Base-by-base conservation (phyloP, 371 early-diverging fungal species). In the Haplosporangium sp. region DNA sequence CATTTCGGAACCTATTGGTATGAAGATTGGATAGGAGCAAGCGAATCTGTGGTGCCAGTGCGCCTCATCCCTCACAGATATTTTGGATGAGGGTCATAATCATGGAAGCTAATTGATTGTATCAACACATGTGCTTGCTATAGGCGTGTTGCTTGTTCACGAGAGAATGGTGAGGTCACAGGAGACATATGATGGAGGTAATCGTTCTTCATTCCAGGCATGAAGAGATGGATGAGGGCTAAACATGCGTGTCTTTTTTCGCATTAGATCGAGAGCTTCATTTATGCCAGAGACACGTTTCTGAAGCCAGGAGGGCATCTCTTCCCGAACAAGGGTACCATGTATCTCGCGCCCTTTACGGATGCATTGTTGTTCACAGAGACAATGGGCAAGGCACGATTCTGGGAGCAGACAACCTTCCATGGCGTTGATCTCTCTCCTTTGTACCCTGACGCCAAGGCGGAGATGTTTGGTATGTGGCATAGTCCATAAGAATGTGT, bases 361-460 rank as follows among this genome's bases (percentile, higher is more conserved):
- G 95, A 94, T 65, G 89, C 91, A 0, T 86, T 86, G 1, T 81
- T 97, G 50, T 97, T 94, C 92, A 93, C 89, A 20, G 96, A 97
- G 73, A 97, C 98, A 0, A 96, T 96, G 90, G 86, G 90, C 6
- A 97, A 97, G 85, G 93, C 92, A 6, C 86, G 94, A 50, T 95
- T 94, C 75, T 94, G 94, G 94, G 95, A 97, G 74, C 93, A 95
- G 69, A 74, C 73, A 16, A 83, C 91, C 37, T 99, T 98, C 70
- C 98, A 95, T 71, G 96, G 95, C n/a, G 92, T 98, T 13, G 98
- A 99, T 81, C 87, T 98, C 51, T 89, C 91, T 10, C 88, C 96
- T 2, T 84, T 98, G 5, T 91, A 89, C 63, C 84, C 86, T 40
- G 94, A 94, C 59, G 95, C 96, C 4, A 86, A 88, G 59, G 91